Percentiles rank a stretch among this genome's conserved stretches.
phyloP scores from a whole-genome alignment of 2,329 filamentous ascomycete genomes.

The Aspergillus sojae region DNA sequence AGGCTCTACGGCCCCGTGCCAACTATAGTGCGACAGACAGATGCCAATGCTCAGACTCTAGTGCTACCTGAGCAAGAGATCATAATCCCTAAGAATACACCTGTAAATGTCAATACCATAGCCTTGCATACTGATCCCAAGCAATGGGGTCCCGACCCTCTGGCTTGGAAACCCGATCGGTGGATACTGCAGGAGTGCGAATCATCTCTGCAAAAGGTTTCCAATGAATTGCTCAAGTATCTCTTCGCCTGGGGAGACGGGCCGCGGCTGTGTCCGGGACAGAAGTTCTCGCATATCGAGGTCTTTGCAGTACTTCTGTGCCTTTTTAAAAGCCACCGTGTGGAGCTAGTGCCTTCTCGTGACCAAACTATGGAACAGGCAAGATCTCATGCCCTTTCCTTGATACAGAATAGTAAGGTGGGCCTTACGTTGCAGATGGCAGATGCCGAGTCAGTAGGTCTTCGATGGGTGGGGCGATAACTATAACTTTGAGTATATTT shows the following conservation, averaged over 20 bases:
- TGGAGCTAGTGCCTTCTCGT: not conserved
- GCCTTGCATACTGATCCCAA: conserved; percentile 1
- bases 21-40: conserved; percentile 1
- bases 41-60: not conserved
- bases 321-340: conserved; percentile 1
- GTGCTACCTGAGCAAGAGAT: not conserved
- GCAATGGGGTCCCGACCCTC: not conserved
- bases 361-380: not conserved
- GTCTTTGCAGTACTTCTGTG: not conserved
- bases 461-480: not conserved
- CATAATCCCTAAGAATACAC: not conserved
- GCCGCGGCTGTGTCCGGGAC: conserved; percentile 1
- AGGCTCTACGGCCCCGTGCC: conserved; percentile 6
- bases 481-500: not conserved
- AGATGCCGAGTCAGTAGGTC: not conserved
- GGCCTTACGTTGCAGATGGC: conserved; percentile 8
- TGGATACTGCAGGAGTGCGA: not conserved
- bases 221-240: not conserved
- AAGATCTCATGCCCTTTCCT: not conserved
- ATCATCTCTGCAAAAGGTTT: not conserved
- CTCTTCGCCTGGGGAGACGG: conserved; percentile 6
- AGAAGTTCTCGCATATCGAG: conserved; percentile 7
- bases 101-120: conserved; percentile 1
- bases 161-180: conserved; percentile 4
- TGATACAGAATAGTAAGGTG: conserved; percentile 4